Conservation (phyloP, 2,329 filamentous ascomycete species). For the Blastomyces gilchristii region DNA sequence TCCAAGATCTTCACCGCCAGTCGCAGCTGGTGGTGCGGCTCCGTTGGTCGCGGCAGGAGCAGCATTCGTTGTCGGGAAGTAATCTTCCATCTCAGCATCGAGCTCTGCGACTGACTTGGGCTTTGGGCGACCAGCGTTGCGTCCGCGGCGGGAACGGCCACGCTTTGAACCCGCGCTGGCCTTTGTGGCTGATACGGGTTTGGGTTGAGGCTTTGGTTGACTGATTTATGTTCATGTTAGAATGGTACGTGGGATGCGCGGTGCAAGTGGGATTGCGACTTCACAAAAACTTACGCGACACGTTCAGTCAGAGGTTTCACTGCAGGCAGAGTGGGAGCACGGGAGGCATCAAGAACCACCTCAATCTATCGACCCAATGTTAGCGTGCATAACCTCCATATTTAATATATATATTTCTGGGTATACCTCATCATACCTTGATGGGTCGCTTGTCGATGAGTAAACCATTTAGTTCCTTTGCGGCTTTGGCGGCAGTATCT, state of each 20-base stretch:
- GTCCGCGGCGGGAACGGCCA: slow-evolving; percentile 44
- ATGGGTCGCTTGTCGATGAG: slow-evolving; percentile 83
- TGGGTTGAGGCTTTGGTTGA: slow-evolving; percentile 70
- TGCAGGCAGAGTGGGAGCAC: slow-evolving; percentile 55
- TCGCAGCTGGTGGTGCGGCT: slow-evolving; percentile 39
- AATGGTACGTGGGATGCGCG: not conserved
- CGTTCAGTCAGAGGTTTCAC: slow-evolving; percentile 76
- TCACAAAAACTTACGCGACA: slow-evolving; percentile 50
- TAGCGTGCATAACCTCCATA: slow-evolving; percentile 14
- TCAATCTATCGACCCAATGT: slow-evolving; percentile 56
- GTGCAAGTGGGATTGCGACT: slow-evolving; percentile 11
- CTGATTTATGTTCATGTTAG: slow-evolving; percentile 18
- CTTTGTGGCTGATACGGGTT: slow-evolving; percentile 52
- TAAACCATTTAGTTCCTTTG: slow-evolving; percentile 73
- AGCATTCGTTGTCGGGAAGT: slow-evolving; percentile 50
- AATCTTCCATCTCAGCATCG: slow-evolving; percentile 95
- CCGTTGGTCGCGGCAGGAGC: slow-evolving; percentile 38
- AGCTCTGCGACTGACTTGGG: slow-evolving; percentile 90
- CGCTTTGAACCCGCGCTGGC: slow-evolving; percentile 37
- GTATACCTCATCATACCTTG: slow-evolving; percentile 52
- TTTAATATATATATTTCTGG: not conserved
- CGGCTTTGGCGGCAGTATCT: slow-evolving; percentile 75
- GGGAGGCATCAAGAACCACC: slow-evolving; percentile 70
- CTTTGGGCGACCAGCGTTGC: slow-evolving; percentile 57
- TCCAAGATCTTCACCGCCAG: slow-evolving; percentile 42